phyloP scores from a whole-genome alignment of 441 rosid genomes.

The Gossypium lobatum region DNA sequence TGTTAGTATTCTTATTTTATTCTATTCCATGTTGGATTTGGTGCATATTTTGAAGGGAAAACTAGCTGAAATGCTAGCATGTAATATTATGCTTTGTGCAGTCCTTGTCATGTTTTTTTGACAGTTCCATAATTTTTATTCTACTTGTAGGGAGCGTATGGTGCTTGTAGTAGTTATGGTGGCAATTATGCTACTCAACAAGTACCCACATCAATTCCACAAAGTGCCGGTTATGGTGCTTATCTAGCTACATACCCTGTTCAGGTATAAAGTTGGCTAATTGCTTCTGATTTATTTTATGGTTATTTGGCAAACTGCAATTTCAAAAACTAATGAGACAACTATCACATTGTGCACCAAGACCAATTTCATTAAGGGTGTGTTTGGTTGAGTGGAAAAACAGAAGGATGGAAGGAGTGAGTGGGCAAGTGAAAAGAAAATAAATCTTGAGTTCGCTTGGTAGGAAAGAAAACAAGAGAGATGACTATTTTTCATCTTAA shows the following conservation, averaged over 20 bases:
- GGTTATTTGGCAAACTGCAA: background rate
- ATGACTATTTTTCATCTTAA: no score
- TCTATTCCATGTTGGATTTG: background rate
- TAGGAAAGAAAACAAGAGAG: no score
- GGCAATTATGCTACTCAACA: slow-evolving; percentile 60
- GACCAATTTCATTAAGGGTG: background rate
- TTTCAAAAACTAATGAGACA: background rate
- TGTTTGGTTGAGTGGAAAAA: no score
- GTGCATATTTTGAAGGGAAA: no score
- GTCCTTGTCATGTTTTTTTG: no score
- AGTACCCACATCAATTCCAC: slow-evolving; percentile 59
- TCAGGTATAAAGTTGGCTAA: slow-evolving; percentile 44
- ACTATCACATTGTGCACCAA: background rate
- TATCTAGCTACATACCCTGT: slow-evolving; percentile 72
- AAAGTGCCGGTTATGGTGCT: slow-evolving; percentile 61
- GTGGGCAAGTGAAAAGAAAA: no score
- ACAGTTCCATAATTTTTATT: background rate
- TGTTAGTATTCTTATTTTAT: background rate
- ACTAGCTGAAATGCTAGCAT: no score
- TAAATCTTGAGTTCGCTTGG: no score
- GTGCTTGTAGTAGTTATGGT: slow-evolving; percentile 67
- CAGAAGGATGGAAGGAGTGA: no score
- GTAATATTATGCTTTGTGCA: no score
- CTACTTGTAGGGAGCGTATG: slow-evolving; percentile 54
- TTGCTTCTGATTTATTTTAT: background rate